phyloP scores from a whole-genome alignment of 2,329 filamentous ascomycete genomes.

The Domatiomyces catenatus region DNA sequence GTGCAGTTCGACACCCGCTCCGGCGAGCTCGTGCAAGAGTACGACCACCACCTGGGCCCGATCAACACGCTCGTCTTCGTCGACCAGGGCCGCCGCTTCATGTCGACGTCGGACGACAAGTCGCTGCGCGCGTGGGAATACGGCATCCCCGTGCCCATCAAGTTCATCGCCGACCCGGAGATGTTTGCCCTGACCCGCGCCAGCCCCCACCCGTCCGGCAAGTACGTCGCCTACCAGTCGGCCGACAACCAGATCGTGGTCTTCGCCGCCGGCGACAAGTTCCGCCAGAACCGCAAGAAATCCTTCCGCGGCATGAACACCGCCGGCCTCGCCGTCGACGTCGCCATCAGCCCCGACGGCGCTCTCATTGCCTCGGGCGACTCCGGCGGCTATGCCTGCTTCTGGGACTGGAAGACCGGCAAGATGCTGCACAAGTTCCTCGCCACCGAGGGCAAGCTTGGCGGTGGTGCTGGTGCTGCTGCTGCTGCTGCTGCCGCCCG shows the following conservation, averaged over 20 bases:
- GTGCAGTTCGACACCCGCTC: slow-evolving; percentile 85
- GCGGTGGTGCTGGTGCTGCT: background rate
- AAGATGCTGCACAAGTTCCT: slow-evolving; percentile 97
- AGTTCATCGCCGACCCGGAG: slow-evolving; percentile 92
- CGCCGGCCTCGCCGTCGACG: slow-evolving; percentile 79
- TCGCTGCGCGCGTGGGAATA: slow-evolving; percentile 95
- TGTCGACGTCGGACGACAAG: slow-evolving; percentile 96
- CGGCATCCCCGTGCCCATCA: slow-evolving; percentile 94
- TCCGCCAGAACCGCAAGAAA: slow-evolving; percentile 95
- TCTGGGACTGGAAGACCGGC: slow-evolving; percentile 99
- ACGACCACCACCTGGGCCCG: slow-evolving; percentile 93
- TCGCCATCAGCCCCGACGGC: slow-evolving; percentile 77
- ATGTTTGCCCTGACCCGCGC: slow-evolving; percentile 94
- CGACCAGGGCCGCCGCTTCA: slow-evolving; percentile 85
- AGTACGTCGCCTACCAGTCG: slow-evolving; percentile 86
- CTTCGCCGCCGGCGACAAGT: slow-evolving; percentile 86
- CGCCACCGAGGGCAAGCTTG: slow-evolving; percentile 42
- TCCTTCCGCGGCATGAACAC: slow-evolving; percentile 92
- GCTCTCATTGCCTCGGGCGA: slow-evolving; percentile 83
- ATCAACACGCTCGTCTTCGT: slow-evolving; percentile 97
- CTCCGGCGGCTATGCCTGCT: slow-evolving; percentile 74
- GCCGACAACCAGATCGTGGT: slow-evolving; percentile 95
- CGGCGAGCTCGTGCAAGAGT: slow-evolving; percentile 79
- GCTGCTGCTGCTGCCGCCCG: too few relatives aligned
- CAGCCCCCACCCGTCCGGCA: slow-evolving; percentile 70